These are phyloP conservation scores for Euphrasia confusa DNA, from an alignment of 257 asterid species.

Conservation along the genomic window DNA sequence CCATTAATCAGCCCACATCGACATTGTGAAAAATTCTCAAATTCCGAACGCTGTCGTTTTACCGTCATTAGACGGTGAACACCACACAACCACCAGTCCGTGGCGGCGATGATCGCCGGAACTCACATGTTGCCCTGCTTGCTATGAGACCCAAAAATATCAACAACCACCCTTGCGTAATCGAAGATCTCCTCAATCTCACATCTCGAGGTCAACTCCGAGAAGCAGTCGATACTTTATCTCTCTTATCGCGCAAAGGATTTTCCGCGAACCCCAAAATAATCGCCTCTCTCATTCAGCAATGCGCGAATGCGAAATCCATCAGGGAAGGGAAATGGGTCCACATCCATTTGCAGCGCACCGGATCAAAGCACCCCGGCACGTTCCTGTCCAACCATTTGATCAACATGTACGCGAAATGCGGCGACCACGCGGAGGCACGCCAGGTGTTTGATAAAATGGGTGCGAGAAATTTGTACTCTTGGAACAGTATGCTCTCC, in stretches of 20 bases:
- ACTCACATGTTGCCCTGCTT: conserved; percentile 47
- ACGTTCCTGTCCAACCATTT: conserved; percentile 59
- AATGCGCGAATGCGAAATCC: conserved; percentile 44
- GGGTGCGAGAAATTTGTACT: conserved; percentile 56
- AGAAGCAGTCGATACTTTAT: conserved; percentile 52
- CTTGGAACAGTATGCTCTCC: conserved; percentile 81
- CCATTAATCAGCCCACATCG: conserved; percentile 26
- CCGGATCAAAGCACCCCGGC: conserved; percentile 50
- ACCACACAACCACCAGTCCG: conserved; percentile 30
- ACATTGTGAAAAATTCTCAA: background rate
- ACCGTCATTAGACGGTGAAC: conserved; percentile 25
- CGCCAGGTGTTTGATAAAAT: conserved; percentile 69
- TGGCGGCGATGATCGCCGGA: conserved; percentile 38
- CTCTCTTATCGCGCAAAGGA: conserved; percentile 49
- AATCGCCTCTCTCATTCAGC: conserved; percentile 46
- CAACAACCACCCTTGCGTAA: conserved; percentile 37
- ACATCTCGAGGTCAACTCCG: conserved; percentile 47
- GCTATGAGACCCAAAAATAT: conserved; percentile 43
- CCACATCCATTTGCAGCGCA: conserved; percentile 50
- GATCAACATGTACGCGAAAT: conserved; percentile 55
- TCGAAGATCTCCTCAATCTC: conserved; percentile 37
- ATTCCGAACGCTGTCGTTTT: background rate
- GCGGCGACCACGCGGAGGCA: conserved; percentile 65
- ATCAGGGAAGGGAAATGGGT: conserved; percentile 48
- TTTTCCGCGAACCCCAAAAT: conserved; percentile 38